Percentiles rank a stretch among this genome's conserved stretches.
Evolutionary conservation across 2,329 filamentous ascomycete genomes (phyloP).

Genomic region (Hypoxylon sp.): DNA sequence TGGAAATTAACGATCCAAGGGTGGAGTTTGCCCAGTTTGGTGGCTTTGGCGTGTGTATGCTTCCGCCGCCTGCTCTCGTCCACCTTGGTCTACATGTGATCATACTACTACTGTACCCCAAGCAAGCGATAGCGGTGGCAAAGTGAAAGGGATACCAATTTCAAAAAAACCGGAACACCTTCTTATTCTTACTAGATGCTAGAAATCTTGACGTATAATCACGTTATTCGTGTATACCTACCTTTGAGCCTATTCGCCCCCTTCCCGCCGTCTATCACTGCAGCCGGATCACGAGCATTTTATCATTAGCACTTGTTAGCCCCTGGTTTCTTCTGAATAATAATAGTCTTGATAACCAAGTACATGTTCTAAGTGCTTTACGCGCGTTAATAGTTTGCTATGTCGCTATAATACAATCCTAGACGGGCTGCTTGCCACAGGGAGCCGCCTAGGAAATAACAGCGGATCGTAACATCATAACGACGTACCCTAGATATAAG

Average conservation of each 20-base stretch:
- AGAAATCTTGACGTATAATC: background rate
- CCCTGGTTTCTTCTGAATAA: background rate
- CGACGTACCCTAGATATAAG: background rate
- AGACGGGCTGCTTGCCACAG: background rate
- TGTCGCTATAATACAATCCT: background rate
- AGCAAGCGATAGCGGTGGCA: background rate
- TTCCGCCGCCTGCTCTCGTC: constrained; percentile 11
- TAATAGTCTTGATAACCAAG: no score
- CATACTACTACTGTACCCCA: background rate
- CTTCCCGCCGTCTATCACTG: background rate
- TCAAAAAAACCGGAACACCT: no score
- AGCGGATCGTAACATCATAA: background rate
- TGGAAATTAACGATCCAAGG: constrained; percentile 13
- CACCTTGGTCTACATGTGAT: background rate
- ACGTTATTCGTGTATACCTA: background rate
- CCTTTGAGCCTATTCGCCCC: background rate
- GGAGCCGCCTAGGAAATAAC: background rate
- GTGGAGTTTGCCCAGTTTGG: constrained; percentile 17
- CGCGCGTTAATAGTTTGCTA: no score
- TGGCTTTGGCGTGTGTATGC: constrained; percentile 26
- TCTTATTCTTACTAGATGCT: no score
- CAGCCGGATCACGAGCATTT: background rate
- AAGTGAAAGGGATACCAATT: background rate
- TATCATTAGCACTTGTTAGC: background rate
- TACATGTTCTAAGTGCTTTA: no score